Base-by-base conservation (phyloP, 75 land plant species). In the Pinus albicaulis region DNA sequence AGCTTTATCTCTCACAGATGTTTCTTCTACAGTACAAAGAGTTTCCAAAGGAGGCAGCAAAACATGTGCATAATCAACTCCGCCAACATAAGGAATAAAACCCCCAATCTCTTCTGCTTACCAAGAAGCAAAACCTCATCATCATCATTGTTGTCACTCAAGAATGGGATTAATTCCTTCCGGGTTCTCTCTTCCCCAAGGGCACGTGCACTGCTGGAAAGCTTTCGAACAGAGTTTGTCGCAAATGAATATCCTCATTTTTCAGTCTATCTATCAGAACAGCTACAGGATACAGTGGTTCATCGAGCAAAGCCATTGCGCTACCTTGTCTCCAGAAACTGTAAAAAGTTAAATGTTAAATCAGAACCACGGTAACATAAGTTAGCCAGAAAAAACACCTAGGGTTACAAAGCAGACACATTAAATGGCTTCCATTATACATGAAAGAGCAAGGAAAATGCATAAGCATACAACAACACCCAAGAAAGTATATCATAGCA, bases 21-120 rank as follows among this genome's bases (percentile, higher is more conserved):
- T 87, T 72, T 87, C 89, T 68, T 87, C 89, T 60, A 87, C 89
- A 4, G 87, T 85, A 72, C 88, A 85, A 61, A 85, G 84, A 12
- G 78, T 78, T 81, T 87, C 89, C 53, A 87, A 70, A 59, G 88
- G 89, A 75, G 89, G 84, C 55, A 87, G 71, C 76, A 87, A 74
- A 56, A 87, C 88, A 72, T 87, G 84, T 19, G 89, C 89, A 82
- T 78, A 48, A 20, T 87, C 89, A 5, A 87, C 81, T 34, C 89
- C 89, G 11, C 89, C 89, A 66, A 87, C 89, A 74, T 85, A 81
- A 26, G 88, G 88, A 48, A 81, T 85, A 87, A 87, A 2, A 71
- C 81, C 20, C 88, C 88, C 36, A 87, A 81, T 81, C n/a, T 87
- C 89, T 59, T 87, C 89, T 25, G 89, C 89, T 87, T 6, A 88